Evolutionary conservation across 2,329 filamentous ascomycete genomes (phyloP).

Genomic region (Monosporascus sp.): DNA sequence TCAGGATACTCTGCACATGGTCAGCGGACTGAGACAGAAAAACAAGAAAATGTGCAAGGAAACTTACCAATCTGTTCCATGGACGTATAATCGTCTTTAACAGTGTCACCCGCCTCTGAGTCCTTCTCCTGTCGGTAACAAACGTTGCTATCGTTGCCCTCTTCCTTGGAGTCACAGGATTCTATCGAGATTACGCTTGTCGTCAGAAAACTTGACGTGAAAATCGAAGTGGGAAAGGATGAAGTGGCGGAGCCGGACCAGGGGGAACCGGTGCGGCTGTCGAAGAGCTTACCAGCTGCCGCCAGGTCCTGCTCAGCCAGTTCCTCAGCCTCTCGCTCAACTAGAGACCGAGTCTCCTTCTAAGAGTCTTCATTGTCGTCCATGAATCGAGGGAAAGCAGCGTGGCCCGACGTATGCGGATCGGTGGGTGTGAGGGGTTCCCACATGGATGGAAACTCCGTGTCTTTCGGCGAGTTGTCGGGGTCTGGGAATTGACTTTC

Average conservation of each 20-base stretch:
- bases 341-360: slow-evolving; percentile 7
- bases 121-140: slow-evolving; percentile 10
- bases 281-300: slow-evolving; percentile 22
- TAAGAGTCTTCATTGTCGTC: slow-evolving; percentile 8
- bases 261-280: slow-evolving; percentile 9
- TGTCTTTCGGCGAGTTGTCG: slow-evolving; percentile 1
- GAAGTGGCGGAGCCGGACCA: slow-evolving; percentile 13
- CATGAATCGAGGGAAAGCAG: slow-evolving; percentile 3
- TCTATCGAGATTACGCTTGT: slow-evolving; percentile 24
- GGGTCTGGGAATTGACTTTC: slow-evolving; percentile 28
- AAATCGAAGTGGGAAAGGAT: slow-evolving; percentile 9
- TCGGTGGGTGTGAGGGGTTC: slow-evolving; percentile 11
- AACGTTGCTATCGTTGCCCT: slow-evolving; percentile 7
- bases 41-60: not conserved
- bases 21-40: slow-evolving; percentile 1
- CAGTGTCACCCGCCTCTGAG: slow-evolving; percentile 8
- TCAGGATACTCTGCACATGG: slow-evolving; percentile 13
- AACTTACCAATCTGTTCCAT: slow-evolving; percentile 17
- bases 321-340: slow-evolving; percentile 15
- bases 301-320: slow-evolving; percentile 20
- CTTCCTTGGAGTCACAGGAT: slow-evolving; percentile 17
- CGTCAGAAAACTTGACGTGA: slow-evolving; percentile 11
- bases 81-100: not conserved
- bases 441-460: slow-evolving; percentile 3
- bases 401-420: not conserved